phyloP scores from a whole-genome alignment of 176 grass and related monocot genomes.

The Musa beccarii region DNA sequence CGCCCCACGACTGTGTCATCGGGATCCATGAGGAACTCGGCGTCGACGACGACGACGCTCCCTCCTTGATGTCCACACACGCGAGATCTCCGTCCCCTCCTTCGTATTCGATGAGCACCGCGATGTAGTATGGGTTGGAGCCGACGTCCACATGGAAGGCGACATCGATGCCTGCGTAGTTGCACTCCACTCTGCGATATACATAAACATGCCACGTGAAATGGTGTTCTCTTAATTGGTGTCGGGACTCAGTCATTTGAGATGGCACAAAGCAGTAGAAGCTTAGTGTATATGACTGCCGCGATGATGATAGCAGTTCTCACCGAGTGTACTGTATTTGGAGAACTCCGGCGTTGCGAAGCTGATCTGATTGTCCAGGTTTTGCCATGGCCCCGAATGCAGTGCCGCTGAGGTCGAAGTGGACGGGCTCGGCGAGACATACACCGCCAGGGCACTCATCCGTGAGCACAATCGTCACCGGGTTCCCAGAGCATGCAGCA shows the following conservation, averaged over 20 bases:
- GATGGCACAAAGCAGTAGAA: background rate
- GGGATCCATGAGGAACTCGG: constrained; percentile 24
- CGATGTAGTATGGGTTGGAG: constrained; percentile 44
- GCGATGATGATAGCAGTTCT: background rate
- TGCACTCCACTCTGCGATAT: constrained; percentile 36
- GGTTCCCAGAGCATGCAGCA: constrained; percentile 35
- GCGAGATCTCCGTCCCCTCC: constrained; percentile 49
- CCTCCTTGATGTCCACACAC: constrained; percentile 38
- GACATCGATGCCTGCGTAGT: constrained; percentile 29
- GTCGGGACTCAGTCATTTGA: too few relatives aligned
- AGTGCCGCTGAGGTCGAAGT: constrained; percentile 63
- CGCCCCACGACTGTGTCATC: constrained; percentile 56
- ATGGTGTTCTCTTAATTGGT: too few relatives aligned
- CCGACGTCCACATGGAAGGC: constrained; percentile 45
- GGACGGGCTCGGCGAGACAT: constrained; percentile 32
- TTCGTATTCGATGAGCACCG: constrained; percentile 34
- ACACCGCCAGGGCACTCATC: constrained; percentile 46
- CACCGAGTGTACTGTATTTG: constrained; percentile 47
- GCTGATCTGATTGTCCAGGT: constrained; percentile 34
- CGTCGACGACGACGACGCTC: constrained; percentile 5
- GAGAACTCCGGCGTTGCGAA: constrained; percentile 39
- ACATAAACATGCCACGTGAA: too few relatives aligned
- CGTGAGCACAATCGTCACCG: constrained; percentile 52
- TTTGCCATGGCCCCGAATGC: constrained; percentile 58
- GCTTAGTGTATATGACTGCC: background rate